Percentiles rank a stretch among this genome's conserved stretches.
Conservation (phyloP, 2,329 filamentous ascomycete genomes). For the Arthrobotrys sinensis region DNA sequence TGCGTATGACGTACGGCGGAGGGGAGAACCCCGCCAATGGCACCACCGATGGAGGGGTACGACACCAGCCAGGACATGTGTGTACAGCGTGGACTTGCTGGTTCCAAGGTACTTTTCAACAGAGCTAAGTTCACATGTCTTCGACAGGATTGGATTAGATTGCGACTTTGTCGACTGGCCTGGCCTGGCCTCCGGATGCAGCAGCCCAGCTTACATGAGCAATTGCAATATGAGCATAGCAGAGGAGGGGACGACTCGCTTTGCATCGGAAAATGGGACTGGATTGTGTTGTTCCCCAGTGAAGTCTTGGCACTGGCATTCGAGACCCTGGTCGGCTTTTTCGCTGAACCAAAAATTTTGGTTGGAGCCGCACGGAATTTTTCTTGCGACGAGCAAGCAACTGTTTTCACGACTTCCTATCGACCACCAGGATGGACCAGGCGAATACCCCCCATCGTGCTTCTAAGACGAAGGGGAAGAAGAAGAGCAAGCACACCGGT, state of each 20-base stretch:
- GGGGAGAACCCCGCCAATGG: slow-evolving; percentile 18
- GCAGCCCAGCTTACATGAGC: neutral
- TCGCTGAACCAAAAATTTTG: slow-evolving; percentile 34
- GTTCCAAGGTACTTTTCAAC: neutral
- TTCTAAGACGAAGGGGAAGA: slow-evolving; percentile 45
- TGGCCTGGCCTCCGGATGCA: slow-evolving; percentile 3
- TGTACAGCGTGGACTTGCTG: neutral
- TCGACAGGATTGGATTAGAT: slow-evolving; percentile 32
- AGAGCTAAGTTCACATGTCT: slow-evolving; percentile 23
- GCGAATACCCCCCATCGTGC: slow-evolving; percentile 55
- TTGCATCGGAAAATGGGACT: slow-evolving; percentile 1
- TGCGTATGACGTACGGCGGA: slow-evolving; percentile 36
- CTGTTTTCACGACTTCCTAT: slow-evolving; percentile 3
- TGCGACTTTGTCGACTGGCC: neutral
- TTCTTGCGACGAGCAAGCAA: slow-evolving; percentile 26
- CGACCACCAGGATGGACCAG: slow-evolving; percentile 51
- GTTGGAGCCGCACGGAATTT: slow-evolving; percentile 31
- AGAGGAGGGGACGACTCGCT: no score
- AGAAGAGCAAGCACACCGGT: slow-evolving; percentile 70
- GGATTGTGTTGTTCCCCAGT: neutral
- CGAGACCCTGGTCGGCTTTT: slow-evolving; percentile 4
- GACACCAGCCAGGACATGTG: neutral
- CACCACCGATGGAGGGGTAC: slow-evolving; percentile 10
- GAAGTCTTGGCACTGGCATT: slow-evolving; percentile 30
- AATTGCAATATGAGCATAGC: no score